Conservation (phyloP, 140 eudicot genomes). For the Erigeron philadelphicus region DNA sequence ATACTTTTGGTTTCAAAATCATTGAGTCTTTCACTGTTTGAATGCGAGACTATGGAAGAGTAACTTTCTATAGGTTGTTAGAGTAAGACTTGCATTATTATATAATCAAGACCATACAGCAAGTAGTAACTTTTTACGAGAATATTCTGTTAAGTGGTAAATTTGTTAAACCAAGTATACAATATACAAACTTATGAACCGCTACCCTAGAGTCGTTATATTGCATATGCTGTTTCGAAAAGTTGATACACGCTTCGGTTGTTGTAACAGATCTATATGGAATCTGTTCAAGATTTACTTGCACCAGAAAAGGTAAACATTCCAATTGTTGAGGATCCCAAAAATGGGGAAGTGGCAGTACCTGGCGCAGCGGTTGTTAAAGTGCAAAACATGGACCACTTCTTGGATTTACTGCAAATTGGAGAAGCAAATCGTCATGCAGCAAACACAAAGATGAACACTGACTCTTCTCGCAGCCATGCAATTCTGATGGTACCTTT, state of each 20-base stretch:
- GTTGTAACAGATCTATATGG: slow-evolving; percentile 78
- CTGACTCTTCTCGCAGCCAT: slow-evolving; percentile 95
- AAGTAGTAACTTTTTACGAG: not conserved
- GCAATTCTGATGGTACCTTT: slow-evolving; percentile 75
- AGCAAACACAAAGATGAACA: slow-evolving; percentile 87
- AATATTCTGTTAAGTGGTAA: not conserved
- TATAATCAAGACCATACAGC: not conserved
- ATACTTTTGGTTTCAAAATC: not conserved
- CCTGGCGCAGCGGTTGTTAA: slow-evolving; percentile 69
- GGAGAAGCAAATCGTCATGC: slow-evolving; percentile 94
- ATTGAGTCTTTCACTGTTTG: not conserved
- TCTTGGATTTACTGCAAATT: slow-evolving; percentile 54
- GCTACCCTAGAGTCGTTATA: slow-evolving; percentile 4
- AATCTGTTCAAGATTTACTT: slow-evolving; percentile 86
- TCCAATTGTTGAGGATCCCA: slow-evolving; percentile 77
- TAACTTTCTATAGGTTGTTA: not conserved
- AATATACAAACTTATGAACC: not conserved
- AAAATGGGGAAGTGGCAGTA: slow-evolving; percentile 73
- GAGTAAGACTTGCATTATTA: not conserved
- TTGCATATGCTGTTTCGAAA: slow-evolving; percentile 12
- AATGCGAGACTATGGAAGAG: not conserved
- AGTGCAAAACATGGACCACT: slow-evolving; percentile 59
- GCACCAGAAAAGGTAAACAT: slow-evolving; percentile 90
- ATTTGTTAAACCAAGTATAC: not conserved
- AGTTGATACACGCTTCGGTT: slow-evolving; percentile 4